A percentile compares a stretch with the other conserved stretches of the same genome.
Evolutionary conservation across 2,329 filamentous ascomycete species (phyloP).

Genomic region (Trichoderma guizhouense): DNA sequence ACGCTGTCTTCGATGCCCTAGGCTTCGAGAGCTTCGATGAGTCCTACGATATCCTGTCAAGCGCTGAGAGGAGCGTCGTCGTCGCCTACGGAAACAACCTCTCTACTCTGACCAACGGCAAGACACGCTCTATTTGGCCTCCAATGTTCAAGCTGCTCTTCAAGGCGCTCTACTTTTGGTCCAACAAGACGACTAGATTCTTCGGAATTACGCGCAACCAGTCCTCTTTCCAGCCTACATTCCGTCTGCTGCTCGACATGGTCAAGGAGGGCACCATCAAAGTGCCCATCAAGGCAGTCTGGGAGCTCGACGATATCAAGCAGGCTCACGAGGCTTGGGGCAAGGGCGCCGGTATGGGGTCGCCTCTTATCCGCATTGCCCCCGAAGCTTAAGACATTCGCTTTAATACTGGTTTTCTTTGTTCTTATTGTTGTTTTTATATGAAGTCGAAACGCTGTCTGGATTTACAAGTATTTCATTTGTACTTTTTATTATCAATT

Average conservation of each 20-base stretch:
- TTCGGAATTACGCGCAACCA: constrained; percentile 37
- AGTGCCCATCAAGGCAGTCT: constrained; percentile 38
- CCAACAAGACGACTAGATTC: constrained; percentile 34
- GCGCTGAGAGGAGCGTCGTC: constrained; percentile 35
- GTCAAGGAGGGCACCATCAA: constrained; percentile 31
- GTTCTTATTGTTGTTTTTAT: not conserved
- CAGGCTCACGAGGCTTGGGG: constrained; percentile 39
- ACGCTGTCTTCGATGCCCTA: constrained; percentile 47
- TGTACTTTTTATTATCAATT: not conserved
- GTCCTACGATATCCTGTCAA: constrained; percentile 42
- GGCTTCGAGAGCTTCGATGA: constrained; percentile 51
- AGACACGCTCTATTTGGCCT: constrained; percentile 33
- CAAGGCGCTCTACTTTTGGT: constrained; percentile 27
- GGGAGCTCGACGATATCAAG: constrained; percentile 40
- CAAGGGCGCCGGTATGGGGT: constrained; percentile 35
- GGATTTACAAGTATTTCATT: not conserved
- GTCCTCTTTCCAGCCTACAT: constrained; percentile 31
- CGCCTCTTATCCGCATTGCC: constrained; percentile 31
- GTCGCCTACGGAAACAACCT: constrained; percentile 40
- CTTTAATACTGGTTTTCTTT: not conserved
- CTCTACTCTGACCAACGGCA: constrained; percentile 28
- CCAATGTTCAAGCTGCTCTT: constrained; percentile 36
- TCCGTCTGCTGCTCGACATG: constrained; percentile 32
- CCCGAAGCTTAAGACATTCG: not conserved
- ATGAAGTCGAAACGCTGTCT: not conserved